These are phyloP conservation scores for Funneliformis geosporum DNA, from an alignment of 192 early-diverging fungal species.

Conservation along the genomic window DNA sequence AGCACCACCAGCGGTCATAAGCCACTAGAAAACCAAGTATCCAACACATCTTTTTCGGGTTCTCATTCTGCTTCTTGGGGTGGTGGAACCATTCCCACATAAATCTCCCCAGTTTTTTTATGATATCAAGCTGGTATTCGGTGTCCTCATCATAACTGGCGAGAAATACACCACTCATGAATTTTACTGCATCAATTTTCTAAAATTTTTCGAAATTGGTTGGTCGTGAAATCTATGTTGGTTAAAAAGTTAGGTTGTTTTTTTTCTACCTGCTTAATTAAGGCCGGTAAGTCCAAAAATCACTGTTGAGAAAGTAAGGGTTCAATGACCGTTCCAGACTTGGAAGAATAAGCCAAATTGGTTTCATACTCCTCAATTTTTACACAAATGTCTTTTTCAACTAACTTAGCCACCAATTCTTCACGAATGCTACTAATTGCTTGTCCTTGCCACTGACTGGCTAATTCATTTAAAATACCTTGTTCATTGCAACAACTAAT, in stretches of 20 bases:
- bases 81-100: neutral
- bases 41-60: conserved; percentile 20
- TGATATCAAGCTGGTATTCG: conserved; percentile 19
- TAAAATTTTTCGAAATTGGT: neutral
- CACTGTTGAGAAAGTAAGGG: conserved; percentile 15
- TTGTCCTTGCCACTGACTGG: neutral
- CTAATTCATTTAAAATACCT: conserved; percentile 17
- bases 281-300: conserved; percentile 8
- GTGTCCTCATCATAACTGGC: conserved; percentile 23
- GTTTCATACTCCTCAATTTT: conserved; percentile 21
- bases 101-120: conserved; percentile 26
- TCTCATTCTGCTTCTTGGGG: conserved; percentile 15
- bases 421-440: neutral
- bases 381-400: neutral
- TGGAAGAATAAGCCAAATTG: conserved; percentile 7
- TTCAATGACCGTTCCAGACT: neutral
- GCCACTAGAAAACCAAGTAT: conserved; percentile 25
- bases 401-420: neutral
- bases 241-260: conserved; percentile 11
- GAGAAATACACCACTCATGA: conserved; percentile 17
- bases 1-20: conserved; percentile 7
- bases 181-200: neutral
- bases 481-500: conserved; percentile 20
- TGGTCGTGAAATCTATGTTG: neutral
- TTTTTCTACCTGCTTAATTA: conserved; percentile 16